Conservation (phyloP, 2,329 filamentous ascomycete species). For the Sarocladium strictum region DNA sequence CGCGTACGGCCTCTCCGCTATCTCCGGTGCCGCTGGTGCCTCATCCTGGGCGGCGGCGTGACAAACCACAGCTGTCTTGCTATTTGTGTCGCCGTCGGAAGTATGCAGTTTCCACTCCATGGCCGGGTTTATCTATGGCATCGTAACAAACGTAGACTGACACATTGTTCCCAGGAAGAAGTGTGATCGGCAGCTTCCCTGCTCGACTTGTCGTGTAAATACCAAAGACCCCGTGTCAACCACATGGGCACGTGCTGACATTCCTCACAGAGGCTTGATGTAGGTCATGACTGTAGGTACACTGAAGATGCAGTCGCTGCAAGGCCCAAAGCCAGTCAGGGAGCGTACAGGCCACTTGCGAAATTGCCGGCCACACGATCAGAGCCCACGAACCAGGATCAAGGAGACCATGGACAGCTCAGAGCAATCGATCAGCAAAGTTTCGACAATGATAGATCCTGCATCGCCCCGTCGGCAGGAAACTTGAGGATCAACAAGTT, state of each 20-base stretch:
- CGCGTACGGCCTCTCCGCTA: not conserved
- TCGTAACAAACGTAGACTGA: not conserved
- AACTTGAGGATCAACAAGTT: not conserved
- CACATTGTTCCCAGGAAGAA: not conserved
- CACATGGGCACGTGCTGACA: not conserved
- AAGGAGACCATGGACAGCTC: too few species aligned
- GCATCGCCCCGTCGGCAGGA: not conserved
- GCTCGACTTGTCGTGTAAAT: not conserved
- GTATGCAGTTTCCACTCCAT: not conserved
- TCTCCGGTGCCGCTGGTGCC: not conserved
- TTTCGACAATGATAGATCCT: not conserved
- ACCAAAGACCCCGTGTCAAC: not conserved
- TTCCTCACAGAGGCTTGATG: not conserved
- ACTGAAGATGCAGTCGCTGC: not conserved
- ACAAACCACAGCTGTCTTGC: conserved; percentile 8
- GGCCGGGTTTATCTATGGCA: not conserved
- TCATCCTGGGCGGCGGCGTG: not conserved
- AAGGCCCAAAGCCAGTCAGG: not conserved
- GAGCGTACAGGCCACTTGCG: not conserved
- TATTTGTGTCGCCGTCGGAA: conserved; percentile 7
- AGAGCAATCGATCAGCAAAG: too few species aligned
- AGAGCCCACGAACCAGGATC: not conserved
- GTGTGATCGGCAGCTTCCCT: not conserved
- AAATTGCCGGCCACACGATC: not conserved
- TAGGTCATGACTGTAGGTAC: not conserved